A percentile compares a stretch with the other conserved stretches of the same genome.
phyloP scores from a whole-genome alignment of 2,329 filamentous ascomycete genomes.

The Canariomyces notabilis region DNA sequence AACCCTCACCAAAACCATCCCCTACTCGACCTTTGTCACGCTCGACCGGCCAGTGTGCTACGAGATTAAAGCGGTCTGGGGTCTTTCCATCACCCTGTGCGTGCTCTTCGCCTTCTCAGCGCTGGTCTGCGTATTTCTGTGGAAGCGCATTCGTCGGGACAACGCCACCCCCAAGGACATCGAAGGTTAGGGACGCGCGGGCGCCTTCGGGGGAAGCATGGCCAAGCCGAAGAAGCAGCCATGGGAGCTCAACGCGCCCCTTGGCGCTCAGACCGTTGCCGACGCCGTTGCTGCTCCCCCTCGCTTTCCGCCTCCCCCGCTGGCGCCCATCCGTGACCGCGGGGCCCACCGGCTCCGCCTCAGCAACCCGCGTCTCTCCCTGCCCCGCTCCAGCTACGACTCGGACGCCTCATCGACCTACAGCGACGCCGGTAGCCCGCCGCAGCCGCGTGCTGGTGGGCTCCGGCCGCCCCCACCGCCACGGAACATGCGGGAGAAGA shows the following conservation, averaged over 20 bases:
- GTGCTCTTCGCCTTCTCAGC: conserved; percentile 22
- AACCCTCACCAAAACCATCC: conserved; percentile 17
- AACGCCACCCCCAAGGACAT: conserved; percentile 16
- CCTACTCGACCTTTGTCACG: conserved; percentile 19
- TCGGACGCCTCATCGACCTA: conserved; percentile 17
- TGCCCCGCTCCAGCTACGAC: conserved; percentile 17
- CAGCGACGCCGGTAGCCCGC: conserved; percentile 9
- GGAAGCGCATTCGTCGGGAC: conserved; percentile 22
- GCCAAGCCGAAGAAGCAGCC: conserved; percentile 10
- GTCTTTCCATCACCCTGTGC: conserved; percentile 22
- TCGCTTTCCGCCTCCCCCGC: conserved; percentile 22
- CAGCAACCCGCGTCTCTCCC: conserved; percentile 4
- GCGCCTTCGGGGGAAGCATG: conserved; percentile 16
- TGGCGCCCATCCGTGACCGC: conserved; percentile 22
- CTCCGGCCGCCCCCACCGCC: conserved; percentile 17
- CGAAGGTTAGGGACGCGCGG: conserved; percentile 25
- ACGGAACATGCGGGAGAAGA: not conserved
- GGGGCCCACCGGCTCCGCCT: conserved; percentile 2
- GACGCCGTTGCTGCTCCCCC: conserved; percentile 14
- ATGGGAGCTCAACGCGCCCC: conserved; percentile 18
- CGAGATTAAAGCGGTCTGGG: conserved; percentile 25
- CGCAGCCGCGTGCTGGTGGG: conserved; percentile 8
- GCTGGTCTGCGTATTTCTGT: conserved; percentile 22
- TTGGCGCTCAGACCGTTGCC: conserved; percentile 13
- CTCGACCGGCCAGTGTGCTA: conserved; percentile 22